Percentiles rank a stretch among this genome's conserved stretches.
Conservation (phyloP, 805 yeast genomes). For the Sungouiella blattae region DNA sequence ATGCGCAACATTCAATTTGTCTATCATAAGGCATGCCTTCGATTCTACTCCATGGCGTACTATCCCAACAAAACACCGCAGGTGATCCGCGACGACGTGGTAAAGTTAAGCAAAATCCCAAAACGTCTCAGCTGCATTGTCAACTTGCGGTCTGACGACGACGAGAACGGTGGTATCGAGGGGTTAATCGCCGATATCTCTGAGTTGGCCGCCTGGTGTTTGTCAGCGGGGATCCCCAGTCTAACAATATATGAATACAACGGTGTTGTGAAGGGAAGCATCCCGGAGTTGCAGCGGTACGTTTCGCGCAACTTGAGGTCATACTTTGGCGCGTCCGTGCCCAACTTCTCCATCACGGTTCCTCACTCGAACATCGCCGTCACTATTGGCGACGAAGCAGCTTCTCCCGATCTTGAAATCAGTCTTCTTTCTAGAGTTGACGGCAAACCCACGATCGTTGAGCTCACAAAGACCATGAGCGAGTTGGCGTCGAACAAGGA, state of each 20-base stretch:
- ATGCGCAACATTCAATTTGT: slow-evolving; percentile 50
- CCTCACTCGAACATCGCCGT: slow-evolving; percentile 62
- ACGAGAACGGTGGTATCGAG: slow-evolving; percentile 84
- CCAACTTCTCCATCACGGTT: slow-evolving; percentile 56
- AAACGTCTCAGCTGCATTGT: slow-evolving; percentile 72
- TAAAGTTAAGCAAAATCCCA: slow-evolving; percentile 72
- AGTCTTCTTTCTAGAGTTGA: slow-evolving; percentile 69
- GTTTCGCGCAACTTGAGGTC: slow-evolving; percentile 56
- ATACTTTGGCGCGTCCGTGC: slow-evolving; percentile 74
- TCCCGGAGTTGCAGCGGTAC: slow-evolving; percentile 53
- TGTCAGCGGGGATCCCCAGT: slow-evolving; percentile 78
- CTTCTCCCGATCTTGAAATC: slow-evolving; percentile 50
- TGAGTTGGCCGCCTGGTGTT: slow-evolving; percentile 80
- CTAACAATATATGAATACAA: slow-evolving; percentile 76
- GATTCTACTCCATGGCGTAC: slow-evolving; percentile 57
- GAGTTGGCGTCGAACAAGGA: slow-evolving; percentile 64
- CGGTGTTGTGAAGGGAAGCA: slow-evolving; percentile 47
- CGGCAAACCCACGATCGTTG: slow-evolving; percentile 88
- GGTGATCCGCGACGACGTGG: slow-evolving; percentile 79
- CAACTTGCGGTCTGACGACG: slow-evolving; percentile 67
- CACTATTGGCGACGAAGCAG: slow-evolving; percentile 24
- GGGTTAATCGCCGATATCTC: slow-evolving; percentile 75
- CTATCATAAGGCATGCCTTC: slow-evolving; percentile 51
- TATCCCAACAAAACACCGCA: slow-evolving; percentile 75
- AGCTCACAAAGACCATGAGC: slow-evolving; percentile 80